These are phyloP conservation scores for Taiozyma sp. DNA, from an alignment of 1,139 yeast species.

Conservation along the genomic window DNA sequence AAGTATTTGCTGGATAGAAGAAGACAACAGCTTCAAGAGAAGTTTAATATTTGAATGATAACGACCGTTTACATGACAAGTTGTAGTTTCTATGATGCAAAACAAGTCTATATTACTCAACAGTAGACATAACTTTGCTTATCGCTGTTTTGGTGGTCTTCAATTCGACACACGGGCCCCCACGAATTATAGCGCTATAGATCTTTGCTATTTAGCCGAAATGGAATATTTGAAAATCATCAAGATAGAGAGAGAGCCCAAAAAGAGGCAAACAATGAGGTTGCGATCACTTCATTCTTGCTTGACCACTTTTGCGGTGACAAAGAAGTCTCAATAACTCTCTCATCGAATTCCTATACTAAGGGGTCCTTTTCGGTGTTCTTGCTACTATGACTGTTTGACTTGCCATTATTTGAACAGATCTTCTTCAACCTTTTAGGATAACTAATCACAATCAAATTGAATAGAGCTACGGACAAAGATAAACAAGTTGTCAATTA, in stretches of 20 bases:
- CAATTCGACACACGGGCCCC: no score
- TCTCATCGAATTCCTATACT: no score
- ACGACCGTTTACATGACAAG: neutral
- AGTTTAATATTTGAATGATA: slow-evolving; percentile 17
- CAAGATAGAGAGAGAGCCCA: neutral
- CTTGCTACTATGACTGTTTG: no score
- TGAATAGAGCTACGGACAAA: neutral
- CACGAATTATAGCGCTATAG: neutral
- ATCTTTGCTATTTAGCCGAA: neutral
- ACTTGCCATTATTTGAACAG: no score
- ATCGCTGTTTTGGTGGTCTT: no score
- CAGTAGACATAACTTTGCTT: neutral
- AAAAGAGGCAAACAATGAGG: neutral
- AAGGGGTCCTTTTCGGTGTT: no score
- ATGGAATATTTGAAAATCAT: neutral
- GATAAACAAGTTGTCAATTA: neutral
- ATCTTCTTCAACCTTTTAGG: no score
- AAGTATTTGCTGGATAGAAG: slow-evolving; percentile 42
- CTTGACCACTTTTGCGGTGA: no score
- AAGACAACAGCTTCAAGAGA: slow-evolving; percentile 38
- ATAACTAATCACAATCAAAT: neutral
- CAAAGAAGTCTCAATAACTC: no score
- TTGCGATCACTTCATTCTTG: no score
- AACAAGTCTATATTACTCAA: neutral
- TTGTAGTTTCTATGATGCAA: neutral